These are phyloP conservation scores for Scleroderma citrinum DNA, from an alignment of 768 basidiomycete species.

Conservation along the genomic window DNA sequence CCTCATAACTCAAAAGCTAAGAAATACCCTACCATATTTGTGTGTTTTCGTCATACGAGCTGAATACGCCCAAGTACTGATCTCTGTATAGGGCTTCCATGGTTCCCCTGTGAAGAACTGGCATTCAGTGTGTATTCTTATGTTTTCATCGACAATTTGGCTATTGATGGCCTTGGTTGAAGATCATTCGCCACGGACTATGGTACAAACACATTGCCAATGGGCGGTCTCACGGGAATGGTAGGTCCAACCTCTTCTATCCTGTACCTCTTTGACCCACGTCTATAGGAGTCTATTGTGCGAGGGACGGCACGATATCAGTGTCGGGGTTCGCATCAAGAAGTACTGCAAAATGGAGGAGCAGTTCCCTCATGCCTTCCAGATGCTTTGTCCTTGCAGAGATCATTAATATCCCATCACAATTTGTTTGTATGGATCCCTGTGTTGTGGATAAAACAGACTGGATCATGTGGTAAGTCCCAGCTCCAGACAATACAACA, in stretches of 20 bases:
- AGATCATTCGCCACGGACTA: constrained; percentile 70
- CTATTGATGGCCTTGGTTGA: neutral
- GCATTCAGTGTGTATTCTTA: constrained; percentile 51
- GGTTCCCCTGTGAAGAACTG: constrained; percentile 61
- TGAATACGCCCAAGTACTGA: neutral
- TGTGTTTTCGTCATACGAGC: neutral
- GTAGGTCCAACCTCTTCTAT: constrained; percentile 24
- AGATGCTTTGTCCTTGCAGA: constrained; percentile 58
- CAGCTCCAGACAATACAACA: neutral
- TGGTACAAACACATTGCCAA: constrained; percentile 53
- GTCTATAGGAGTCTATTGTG: constrained; percentile 59
- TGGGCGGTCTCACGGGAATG: constrained; percentile 61
- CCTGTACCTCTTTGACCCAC: neutral
- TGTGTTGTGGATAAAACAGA: constrained; percentile 58
- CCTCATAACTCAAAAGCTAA: constrained; percentile 33
- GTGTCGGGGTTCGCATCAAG: constrained; percentile 37
- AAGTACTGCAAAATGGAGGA: constrained; percentile 39
- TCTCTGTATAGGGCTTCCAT: constrained; percentile 53
- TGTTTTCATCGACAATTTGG: neutral
- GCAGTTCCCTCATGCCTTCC: constrained; percentile 41
- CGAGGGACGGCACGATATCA: constrained; percentile 49
- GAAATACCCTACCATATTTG: constrained; percentile 25
- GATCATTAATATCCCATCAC: constrained; percentile 52
- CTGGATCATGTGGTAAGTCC: constrained; percentile 62
- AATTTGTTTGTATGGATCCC: constrained; percentile 45